Percentiles rank a stretch among this genome's conserved stretches.
phyloP scores from a whole-genome alignment of 164 flowering plant species.

The Nelumbo lutea region DNA sequence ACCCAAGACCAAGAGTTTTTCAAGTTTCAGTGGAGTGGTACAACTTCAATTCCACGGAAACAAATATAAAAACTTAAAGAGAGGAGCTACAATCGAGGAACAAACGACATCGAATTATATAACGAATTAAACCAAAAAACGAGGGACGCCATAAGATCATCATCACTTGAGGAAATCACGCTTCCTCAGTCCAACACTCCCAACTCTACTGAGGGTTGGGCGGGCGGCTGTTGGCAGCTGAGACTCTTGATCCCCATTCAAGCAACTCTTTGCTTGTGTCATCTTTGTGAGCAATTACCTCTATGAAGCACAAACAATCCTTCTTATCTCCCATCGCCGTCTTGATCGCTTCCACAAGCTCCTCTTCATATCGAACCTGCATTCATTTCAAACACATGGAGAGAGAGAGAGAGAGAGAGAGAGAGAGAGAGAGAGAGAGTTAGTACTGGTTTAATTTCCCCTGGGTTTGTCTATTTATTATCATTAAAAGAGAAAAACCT shows the following conservation, averaged over 20 bases:
- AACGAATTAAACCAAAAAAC: too few relatives aligned
- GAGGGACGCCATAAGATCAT: too few relatives aligned
- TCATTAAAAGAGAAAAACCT: too few relatives aligned
- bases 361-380: constrained; percentile 61
- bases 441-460: background rate
- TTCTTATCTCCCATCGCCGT: constrained; percentile 53
- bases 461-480: background rate
- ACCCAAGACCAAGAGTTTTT: too few relatives aligned
- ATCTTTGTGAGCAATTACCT: constrained; percentile 76
- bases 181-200: too few relatives aligned
- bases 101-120: too few relatives aligned
- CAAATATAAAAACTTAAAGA: too few relatives aligned
- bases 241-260: constrained; percentile 80
- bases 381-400: background rate
- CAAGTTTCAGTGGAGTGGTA: too few relatives aligned
- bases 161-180: too few relatives aligned
- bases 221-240: constrained; percentile 79
- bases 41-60: too few relatives aligned
- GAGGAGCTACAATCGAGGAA: too few relatives aligned
- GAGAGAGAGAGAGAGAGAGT: background rate
- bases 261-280: constrained; percentile 87
- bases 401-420: background rate
- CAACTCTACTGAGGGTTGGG: constrained; percentile 63
- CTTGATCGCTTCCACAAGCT: constrained; percentile 60
- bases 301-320: constrained; percentile 74